phyloP scores from a whole-genome alignment of 2,329 filamentous ascomycete species.

The Trichoderma atrobrunneum region DNA sequence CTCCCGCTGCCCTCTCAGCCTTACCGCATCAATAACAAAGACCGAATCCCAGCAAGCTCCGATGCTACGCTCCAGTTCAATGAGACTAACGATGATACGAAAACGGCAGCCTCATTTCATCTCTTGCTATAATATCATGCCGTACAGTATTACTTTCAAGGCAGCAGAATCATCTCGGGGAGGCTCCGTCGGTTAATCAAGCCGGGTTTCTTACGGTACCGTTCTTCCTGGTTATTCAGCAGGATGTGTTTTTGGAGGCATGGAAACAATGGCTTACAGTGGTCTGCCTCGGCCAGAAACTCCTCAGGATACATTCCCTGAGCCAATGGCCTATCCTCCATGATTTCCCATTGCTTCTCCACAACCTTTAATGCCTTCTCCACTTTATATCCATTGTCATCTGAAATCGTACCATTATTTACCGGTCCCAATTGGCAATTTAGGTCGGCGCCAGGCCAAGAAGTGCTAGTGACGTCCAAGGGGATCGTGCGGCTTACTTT shows the following conservation, averaged over 20 bases:
- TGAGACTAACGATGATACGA: not conserved
- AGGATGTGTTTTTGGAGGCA: not conserved
- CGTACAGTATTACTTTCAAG: not conserved
- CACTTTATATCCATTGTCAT: constrained; percentile 4
- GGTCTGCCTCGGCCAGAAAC: not conserved
- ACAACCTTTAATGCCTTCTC: not conserved
- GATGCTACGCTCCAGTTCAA: constrained; percentile 12
- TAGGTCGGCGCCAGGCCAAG: not conserved
- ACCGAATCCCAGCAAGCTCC: not conserved
- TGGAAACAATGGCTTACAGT: not conserved
- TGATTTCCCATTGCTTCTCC: not conserved
- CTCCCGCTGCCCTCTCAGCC: constrained; percentile 14
- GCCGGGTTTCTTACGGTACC: not conserved
- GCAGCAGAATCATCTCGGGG: not conserved
- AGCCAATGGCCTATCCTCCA: not conserved
- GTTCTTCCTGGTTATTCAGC: not conserved
- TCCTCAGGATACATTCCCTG: not conserved
- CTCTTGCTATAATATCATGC: not conserved
- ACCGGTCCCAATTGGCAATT: not conserved
- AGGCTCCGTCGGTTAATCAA: not conserved
- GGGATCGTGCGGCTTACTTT: not conserved
- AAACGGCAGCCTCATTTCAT: not conserved
- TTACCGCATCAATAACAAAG: constrained; percentile 2
- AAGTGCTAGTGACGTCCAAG: not conserved
- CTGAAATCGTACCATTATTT: constrained; percentile 11